Evolutionary conservation across 192 early-diverging fungal genomes (phyloP).

Genomic region (Globomyces pollinis-pini): DNA sequence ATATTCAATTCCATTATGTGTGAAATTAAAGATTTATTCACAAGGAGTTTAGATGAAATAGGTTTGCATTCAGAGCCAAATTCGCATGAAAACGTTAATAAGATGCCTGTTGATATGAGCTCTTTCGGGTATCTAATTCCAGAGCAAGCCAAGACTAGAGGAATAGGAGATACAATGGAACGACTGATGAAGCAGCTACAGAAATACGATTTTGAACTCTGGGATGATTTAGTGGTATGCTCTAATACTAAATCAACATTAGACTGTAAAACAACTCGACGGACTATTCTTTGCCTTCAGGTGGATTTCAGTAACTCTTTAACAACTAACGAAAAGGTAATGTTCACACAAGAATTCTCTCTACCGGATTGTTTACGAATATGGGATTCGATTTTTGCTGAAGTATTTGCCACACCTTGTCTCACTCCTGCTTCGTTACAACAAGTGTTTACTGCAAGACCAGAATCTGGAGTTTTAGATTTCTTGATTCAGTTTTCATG

Average conservation of each 20-base stretch:
- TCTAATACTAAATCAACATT: not conserved
- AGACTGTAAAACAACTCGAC: slow-evolving; percentile 51
- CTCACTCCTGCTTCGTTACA: slow-evolving; percentile 33
- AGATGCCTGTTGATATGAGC: not conserved
- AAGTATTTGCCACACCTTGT: too few relatives aligned
- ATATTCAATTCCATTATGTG: slow-evolving; percentile 63
- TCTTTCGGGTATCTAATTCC: not conserved
- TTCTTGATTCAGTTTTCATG: slow-evolving; percentile 68
- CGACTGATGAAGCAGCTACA: not conserved
- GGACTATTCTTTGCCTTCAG: slow-evolving; percentile 72
- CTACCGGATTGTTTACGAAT: slow-evolving; percentile 69
- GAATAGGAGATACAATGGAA: slow-evolving; percentile 5
- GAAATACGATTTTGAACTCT: not conserved
- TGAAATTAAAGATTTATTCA: slow-evolving; percentile 73
- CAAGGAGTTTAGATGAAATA: slow-evolving; percentile 57
- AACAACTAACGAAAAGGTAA: slow-evolving; percentile 63
- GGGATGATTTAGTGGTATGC: slow-evolving; percentile 1
- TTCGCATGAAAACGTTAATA: not conserved
- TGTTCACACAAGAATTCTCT: slow-evolving; percentile 12
- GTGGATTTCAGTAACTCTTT: slow-evolving; percentile 69
- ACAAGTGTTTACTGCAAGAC: slow-evolving; percentile 9
- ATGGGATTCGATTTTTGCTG: slow-evolving; percentile 73
- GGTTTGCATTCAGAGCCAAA: not conserved
- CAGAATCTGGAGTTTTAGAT: slow-evolving; percentile 37
- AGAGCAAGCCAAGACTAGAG: not conserved